Conservation (phyloP, 1,284 basidiomycete species). For the Meripilus lineatus region DNA sequence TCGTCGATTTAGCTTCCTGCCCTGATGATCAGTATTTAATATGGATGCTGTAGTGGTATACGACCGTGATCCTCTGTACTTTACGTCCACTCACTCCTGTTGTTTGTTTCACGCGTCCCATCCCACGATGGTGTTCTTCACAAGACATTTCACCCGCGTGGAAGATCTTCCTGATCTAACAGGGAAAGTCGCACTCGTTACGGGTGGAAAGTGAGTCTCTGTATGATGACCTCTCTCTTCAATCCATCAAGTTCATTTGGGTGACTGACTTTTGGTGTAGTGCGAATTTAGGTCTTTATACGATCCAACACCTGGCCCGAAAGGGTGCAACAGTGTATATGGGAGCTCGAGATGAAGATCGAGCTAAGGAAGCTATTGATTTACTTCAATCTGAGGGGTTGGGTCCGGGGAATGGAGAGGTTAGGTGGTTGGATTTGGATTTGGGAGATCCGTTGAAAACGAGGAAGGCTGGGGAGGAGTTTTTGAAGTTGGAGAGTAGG, state of each 20-base stretch:
- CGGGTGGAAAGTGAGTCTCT: slow-evolving; percentile 37
- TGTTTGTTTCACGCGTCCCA: too few relatives aligned
- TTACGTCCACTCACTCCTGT: too few relatives aligned
- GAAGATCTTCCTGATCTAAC: slow-evolving; percentile 29
- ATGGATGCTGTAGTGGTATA: too few relatives aligned
- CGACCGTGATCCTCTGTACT: too few relatives aligned
- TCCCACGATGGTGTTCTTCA: too few relatives aligned
- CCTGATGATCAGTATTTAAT: too few relatives aligned
- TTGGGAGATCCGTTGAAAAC: slow-evolving; percentile 8
- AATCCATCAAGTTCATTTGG: too few relatives aligned
- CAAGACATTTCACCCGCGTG: slow-evolving; percentile 18
- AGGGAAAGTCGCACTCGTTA: slow-evolving; percentile 36
- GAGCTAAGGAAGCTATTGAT: slow-evolving; percentile 7
- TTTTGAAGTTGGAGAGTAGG: slow-evolving; percentile 19
- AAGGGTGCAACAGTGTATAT: slow-evolving; percentile 16
- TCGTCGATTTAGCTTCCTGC: too few relatives aligned
- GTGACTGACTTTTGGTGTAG: too few relatives aligned
- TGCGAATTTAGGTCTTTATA: too few relatives aligned
- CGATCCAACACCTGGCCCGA: slow-evolving; percentile 11
- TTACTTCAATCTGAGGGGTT: too few relatives aligned
- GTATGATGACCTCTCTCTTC: too few relatives aligned
- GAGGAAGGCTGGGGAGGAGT: slow-evolving; percentile 20
- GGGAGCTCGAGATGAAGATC: slow-evolving; percentile 13
- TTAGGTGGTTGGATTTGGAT: slow-evolving; percentile 6
- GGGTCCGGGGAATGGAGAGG: background rate